Conservation (phyloP, 805 yeast genomes). For the Starmerella apis region DNA sequence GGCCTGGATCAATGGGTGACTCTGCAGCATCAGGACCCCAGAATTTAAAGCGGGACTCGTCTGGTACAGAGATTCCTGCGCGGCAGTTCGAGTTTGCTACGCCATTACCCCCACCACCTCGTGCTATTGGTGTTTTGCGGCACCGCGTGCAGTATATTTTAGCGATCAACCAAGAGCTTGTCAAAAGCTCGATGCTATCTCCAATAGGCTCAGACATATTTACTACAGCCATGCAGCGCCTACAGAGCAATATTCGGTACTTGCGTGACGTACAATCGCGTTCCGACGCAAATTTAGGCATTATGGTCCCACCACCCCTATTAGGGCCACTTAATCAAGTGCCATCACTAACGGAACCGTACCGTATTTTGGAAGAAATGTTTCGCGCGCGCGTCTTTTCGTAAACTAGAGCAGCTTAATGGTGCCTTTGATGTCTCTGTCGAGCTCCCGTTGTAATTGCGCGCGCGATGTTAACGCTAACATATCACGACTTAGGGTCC, state of each 20-base stretch:
- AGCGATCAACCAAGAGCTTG: constrained; percentile 23
- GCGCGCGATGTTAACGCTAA: too few relatives aligned
- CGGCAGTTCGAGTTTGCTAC: constrained; percentile 21
- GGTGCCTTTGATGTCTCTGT: too few relatives aligned
- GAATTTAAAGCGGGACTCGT: background rate
- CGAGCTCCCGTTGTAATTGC: background rate
- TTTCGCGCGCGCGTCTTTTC: constrained; percentile 20
- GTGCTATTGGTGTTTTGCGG: constrained; percentile 12
- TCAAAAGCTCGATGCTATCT: constrained; percentile 13
- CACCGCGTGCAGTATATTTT: constrained; percentile 19
- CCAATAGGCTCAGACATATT: constrained; percentile 14
- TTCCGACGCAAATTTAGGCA: constrained; percentile 5
- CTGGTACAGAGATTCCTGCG: constrained; percentile 4
- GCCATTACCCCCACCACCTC: constrained; percentile 19
- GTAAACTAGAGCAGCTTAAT: background rate
- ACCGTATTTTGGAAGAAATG: constrained; percentile 28
- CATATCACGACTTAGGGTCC: too few relatives aligned
- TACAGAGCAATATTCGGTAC: constrained; percentile 32
- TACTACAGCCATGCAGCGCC: constrained; percentile 29
- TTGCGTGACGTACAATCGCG: constrained; percentile 22
- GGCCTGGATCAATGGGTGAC: background rate
- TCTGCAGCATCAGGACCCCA: background rate
- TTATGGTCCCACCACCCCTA: constrained; percentile 26
- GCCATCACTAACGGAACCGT: constrained; percentile 29
- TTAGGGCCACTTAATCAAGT: constrained; percentile 29